These are phyloP conservation scores for Lepraria neglecta DNA, from an alignment of 495 filamentous ascomycete species.

Conservation along the genomic window DNA sequence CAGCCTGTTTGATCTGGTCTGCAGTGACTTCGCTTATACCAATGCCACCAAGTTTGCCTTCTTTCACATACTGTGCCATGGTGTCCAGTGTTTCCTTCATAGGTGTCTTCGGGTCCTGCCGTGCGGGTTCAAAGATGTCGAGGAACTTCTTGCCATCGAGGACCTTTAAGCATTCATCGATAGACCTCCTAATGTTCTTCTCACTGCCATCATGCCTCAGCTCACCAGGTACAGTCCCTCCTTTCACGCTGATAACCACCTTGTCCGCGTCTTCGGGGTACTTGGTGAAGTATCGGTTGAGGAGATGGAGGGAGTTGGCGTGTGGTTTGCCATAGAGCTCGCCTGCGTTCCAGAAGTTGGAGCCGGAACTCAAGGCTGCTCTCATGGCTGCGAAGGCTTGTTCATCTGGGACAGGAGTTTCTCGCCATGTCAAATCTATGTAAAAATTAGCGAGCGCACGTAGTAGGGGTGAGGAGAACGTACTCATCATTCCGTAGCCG, in stretches of 20 bases:
- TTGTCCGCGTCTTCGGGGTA: conserved; percentile 56
- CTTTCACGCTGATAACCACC: conserved; percentile 56
- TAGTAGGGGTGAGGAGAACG: background rate
- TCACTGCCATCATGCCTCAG: conserved; percentile 52
- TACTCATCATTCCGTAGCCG: conserved; percentile 55
- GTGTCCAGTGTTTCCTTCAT: conserved; percentile 51
- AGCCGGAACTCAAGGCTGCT: conserved; percentile 57
- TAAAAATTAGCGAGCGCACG: conserved; percentile 35
- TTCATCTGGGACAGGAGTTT: conserved; percentile 48
- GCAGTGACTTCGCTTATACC: conserved; percentile 66
- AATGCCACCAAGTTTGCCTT: conserved; percentile 74
- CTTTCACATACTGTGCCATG: conserved; percentile 59
- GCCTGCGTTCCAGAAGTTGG: conserved; percentile 75
- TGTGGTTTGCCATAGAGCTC: conserved; percentile 72
- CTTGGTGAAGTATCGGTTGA: conserved; percentile 53
- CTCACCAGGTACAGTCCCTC: conserved; percentile 36
- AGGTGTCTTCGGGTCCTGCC: conserved; percentile 59
- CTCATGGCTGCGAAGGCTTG: conserved; percentile 63
- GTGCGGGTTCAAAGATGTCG: conserved; percentile 74
- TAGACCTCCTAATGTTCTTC: conserved; percentile 53
- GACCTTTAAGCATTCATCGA: conserved; percentile 54
- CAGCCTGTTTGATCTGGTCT: conserved; percentile 67
- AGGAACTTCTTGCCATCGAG: conserved; percentile 64
- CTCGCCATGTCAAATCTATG: conserved; percentile 71
- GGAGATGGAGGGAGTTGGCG: conserved; percentile 55